Evolutionary conservation across 306 rosid genomes (phyloP).

Genomic region (Morella rubra): DNA sequence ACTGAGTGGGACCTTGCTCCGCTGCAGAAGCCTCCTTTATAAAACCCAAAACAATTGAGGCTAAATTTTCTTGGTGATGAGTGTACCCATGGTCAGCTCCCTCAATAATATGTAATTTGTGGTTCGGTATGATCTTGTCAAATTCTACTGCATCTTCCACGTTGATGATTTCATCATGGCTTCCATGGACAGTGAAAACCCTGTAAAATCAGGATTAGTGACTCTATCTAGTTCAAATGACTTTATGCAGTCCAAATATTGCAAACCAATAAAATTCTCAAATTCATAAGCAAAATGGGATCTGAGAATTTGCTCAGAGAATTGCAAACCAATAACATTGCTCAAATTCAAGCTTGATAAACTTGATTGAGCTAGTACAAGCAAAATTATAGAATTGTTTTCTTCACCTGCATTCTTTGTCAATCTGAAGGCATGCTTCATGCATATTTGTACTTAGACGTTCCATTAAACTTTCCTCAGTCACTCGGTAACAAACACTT

Average conservation of each 20-base stretch:
- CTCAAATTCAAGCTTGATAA: neutral
- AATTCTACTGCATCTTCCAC: slow-evolving; percentile 63
- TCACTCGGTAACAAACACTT: slow-evolving; percentile 42
- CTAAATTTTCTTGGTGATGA: slow-evolving; percentile 49
- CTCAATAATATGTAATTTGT: slow-evolving; percentile 54
- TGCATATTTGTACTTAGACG: slow-evolving; percentile 60
- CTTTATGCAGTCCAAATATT: neutral
- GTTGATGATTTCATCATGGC: slow-evolving; percentile 51
- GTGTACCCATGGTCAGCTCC: slow-evolving; percentile 70
- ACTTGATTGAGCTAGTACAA: neutral
- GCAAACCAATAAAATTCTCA: neutral
- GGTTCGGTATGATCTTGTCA: slow-evolving; percentile 69
- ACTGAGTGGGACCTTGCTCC: slow-evolving; percentile 31
- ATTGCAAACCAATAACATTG: neutral
- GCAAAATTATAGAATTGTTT: neutral
- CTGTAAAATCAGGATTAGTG: slow-evolving; percentile 33
- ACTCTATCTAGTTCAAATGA: neutral
- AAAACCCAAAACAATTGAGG: slow-evolving; percentile 42
- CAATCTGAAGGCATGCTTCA: slow-evolving; percentile 66
- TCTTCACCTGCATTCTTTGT: slow-evolving; percentile 64
- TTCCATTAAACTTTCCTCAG: slow-evolving; percentile 65
- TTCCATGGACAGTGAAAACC: slow-evolving; percentile 78
- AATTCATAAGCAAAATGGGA: neutral
- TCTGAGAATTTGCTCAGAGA: neutral
- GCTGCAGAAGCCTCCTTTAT: slow-evolving; percentile 46